Evolutionary conservation across 495 filamentous ascomycete genomes (phyloP), one percentile per base, ranked within the genome.

Genomic region (Xylaria telfairii): DNA sequence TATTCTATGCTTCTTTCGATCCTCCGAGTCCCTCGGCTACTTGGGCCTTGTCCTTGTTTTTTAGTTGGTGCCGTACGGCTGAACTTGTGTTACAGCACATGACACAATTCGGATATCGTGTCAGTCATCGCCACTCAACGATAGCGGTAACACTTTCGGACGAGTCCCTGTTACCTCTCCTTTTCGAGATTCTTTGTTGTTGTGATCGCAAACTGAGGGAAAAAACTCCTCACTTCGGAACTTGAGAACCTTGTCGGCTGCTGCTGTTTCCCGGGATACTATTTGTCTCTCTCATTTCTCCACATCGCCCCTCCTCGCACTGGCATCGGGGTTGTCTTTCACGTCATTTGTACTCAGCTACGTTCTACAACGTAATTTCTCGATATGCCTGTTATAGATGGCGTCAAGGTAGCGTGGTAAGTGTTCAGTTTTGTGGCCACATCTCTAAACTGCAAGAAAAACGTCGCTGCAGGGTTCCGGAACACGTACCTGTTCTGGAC

Each of bases 391-490:
- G 74, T 87, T 12, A 85, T 88, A 59, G 84, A 88, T 73, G 86
- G 86, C 61, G 79, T 83, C 74, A 88, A 88, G 80, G 85, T 88
- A 84, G 86, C 86, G 77, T 88, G 86, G 86, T 88, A 82, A 71
- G 85, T 82, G 26, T 60, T 17, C 46, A 44, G 8, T 21, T 54
- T 10, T 54, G 30, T 57, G 47, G 2, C 37, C 12, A 26, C 10
- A 26, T 68, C 21, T 34, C 42, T n/a, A 37, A 24, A 37, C 19
- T 4, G 7, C 19, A 2, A 37, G 28, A 28, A 5, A 28, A 21
- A 26, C 0, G 7, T 59, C 17, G 3, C 12, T 39, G 30, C 46
- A 66, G 42, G 42, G 30, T 41, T 51, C 30, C 19, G 21, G 51
- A 13, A 19, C 44, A 51, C 54, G 1, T 34, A n/a, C 26, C 15